Conservation (phyloP, 2,329 filamentous ascomycete species). For the Coniochaeta sp. region DNA sequence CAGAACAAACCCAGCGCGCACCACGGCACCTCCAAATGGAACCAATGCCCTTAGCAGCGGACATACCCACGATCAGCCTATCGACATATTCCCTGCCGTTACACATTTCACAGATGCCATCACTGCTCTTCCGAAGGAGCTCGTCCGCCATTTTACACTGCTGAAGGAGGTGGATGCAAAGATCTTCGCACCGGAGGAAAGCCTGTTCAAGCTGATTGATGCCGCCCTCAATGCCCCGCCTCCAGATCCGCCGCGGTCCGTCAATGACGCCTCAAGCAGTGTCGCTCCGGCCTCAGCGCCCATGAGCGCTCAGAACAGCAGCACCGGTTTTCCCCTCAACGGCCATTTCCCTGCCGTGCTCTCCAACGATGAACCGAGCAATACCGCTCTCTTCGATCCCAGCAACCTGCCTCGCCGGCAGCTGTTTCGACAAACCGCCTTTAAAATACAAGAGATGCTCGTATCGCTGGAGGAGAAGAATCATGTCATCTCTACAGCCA, state of each 20-base stretch:
- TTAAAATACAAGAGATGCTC: conserved; percentile 76
- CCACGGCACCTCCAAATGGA: conserved; percentile 34
- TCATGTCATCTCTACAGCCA: conserved; percentile 88
- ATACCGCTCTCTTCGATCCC: conserved; percentile 40
- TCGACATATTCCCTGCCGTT: conserved; percentile 60
- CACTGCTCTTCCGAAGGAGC: conserved; percentile 85
- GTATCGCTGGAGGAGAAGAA: conserved; percentile 95
- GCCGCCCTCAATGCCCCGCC: conserved; percentile 47
- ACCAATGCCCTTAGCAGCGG: conserved; percentile 36
- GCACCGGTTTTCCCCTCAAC: conserved; percentile 28
- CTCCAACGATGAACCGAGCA: conserved; percentile 35
- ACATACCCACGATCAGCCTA: conserved; percentile 45
- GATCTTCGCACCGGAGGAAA: conserved; percentile 79
- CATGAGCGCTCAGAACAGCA: conserved; percentile 43
- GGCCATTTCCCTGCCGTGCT: conserved; percentile 27
- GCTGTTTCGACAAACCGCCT: conserved; percentile 70
- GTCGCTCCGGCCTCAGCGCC: conserved; percentile 34
- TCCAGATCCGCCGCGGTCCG: conserved; percentile 33
- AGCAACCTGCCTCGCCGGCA: conserved; percentile 60
- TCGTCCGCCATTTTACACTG: conserved; percentile 90
- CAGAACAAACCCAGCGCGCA: conserved; percentile 55
- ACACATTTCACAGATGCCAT: conserved; percentile 85
- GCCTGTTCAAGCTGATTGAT: conserved; percentile 68
- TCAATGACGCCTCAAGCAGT: conserved; percentile 35
- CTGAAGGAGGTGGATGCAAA: conserved; percentile 98